Evolutionary conservation across 192 early-diverging fungal species (phyloP), one percentile per base, ranked within the genome.

Genomic region (Entrophospora sp.): DNA sequence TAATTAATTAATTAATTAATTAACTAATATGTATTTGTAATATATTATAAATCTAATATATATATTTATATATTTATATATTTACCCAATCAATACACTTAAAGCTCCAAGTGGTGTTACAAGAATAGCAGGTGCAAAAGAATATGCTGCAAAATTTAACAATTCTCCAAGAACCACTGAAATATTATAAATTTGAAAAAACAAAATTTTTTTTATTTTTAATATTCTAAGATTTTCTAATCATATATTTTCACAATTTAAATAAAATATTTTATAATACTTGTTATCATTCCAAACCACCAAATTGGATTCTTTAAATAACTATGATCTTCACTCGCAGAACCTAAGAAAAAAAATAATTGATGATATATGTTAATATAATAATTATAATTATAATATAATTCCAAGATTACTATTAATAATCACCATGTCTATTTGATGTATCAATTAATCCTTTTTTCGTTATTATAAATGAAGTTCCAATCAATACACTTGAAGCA

Each of bases 121-220:
- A 44, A 97, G 80, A 71, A 97, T 94, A 38, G 95, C 92, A 1
- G 95, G 95, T 43, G 92, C 93, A 84, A 91, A 97, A 35, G 91
- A 88, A 71, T 97, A 97, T 12, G 95, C 94, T 8, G 86, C 84
- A 87, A 96, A 94, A 78, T 96, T 96, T 69, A 89, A 85, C 62
- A 91, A 77, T 79, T 97, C 95, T 60, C 95, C 95, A 31, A 93
- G 69, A 5, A 87, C 87, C 95, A 97, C 90, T 92, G 79, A 51
- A 27, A 44, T 1, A 32, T 27, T 46, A 56, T 40, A 35, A 35
- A 58, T 25, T 34, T n/a, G 16, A 49, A 43, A 27, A 35, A 68
- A 48, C 37, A 62, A 43, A 42, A 70, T 34, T 18, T 48, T 25
- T 20, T 55, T 64, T 8, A 27, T n/a, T 22, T 31, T 38, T 28